phyloP scores from a whole-genome alignment of 257 asterid species.

The Penstemon newberryi region DNA sequence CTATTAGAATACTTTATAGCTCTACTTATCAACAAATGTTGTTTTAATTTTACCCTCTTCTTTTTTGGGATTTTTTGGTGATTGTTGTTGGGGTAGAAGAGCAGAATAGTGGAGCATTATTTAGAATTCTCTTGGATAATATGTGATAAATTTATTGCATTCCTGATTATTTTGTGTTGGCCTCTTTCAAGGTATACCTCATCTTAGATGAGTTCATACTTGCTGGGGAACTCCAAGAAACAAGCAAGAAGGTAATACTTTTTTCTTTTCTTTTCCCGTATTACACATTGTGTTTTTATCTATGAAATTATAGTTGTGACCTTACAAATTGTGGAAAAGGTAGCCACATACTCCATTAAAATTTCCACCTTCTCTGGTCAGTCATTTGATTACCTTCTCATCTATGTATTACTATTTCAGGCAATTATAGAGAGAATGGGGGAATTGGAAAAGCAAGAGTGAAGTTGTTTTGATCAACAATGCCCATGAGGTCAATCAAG shows the following conservation, averaged over 20 bases:
- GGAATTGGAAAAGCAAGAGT: constrained; percentile 86
- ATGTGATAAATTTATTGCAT: not conserved
- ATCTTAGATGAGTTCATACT: constrained; percentile 95
- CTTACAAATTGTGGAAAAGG: too few relatives aligned
- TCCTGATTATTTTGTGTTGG: constrained; percentile 24
- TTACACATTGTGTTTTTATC: not conserved
- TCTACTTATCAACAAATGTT: too few relatives aligned
- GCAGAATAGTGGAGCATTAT: constrained; percentile 1
- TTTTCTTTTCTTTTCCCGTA: not conserved
- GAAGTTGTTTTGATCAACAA: constrained; percentile 19
- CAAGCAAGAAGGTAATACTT: constrained; percentile 81
- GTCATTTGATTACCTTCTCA: not conserved
- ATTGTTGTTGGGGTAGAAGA: not conserved
- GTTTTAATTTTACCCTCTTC: too few relatives aligned
- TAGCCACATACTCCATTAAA: not conserved
- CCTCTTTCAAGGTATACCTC: constrained; percentile 69
- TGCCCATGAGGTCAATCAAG: constrained; percentile 3
- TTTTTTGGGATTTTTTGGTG: not conserved
- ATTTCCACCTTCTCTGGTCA: too few relatives aligned
- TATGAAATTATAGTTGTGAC: not conserved
- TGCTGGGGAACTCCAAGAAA: constrained; percentile 98
- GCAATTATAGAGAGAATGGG: constrained; percentile 98
- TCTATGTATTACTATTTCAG: constrained; percentile 32
- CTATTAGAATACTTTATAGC: not conserved
- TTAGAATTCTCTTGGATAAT: not conserved